Evolutionary conservation across 257 asterid species (phyloP).

Genomic region (Paulownia fortunei): DNA sequence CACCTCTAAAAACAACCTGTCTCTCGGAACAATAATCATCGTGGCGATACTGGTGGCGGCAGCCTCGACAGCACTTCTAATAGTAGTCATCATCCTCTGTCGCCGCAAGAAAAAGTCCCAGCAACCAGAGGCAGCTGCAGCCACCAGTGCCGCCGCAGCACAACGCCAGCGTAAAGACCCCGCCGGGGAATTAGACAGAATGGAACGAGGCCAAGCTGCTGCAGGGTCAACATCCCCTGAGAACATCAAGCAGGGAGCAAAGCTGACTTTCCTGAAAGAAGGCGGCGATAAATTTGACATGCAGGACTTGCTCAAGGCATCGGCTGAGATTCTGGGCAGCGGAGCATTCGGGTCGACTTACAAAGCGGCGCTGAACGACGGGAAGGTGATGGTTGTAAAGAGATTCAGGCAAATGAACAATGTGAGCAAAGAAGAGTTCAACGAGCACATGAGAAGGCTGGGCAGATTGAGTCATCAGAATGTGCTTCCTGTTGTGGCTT

Average conservation of each 20-base stretch:
- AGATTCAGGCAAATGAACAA: slow-evolving; percentile 81
- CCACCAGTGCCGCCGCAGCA: neutral
- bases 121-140: neutral
- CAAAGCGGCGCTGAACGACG: slow-evolving; percentile 65
- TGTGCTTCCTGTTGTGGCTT: slow-evolving; percentile 83
- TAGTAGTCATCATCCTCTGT: slow-evolving; percentile 45
- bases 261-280: slow-evolving; percentile 71
- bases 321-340: slow-evolving; percentile 86
- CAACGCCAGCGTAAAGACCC: neutral
- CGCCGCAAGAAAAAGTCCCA: slow-evolving; percentile 38
- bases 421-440: slow-evolving; percentile 70
- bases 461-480: slow-evolving; percentile 72
- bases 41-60: slow-evolving; percentile 41
- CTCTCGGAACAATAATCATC: slow-evolving; percentile 41
- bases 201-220: slow-evolving; percentile 48
- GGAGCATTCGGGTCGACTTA: slow-evolving; percentile 79
- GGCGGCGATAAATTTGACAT: slow-evolving; percentile 63
- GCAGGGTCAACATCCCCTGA: slow-evolving; percentile 34
- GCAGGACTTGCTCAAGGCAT: slow-evolving; percentile 74
- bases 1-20: slow-evolving; percentile 17
- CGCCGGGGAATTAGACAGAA: slow-evolving; percentile 37
- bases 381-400: slow-evolving; percentile 73
- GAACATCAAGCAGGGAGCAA: slow-evolving; percentile 43
- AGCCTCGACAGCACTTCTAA: slow-evolving; percentile 53
- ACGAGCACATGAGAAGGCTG: slow-evolving; percentile 86